Percentiles rank a stretch among this genome's conserved stretches.
Conservation (phyloP, 768 basidiomycete species). For the Porpolomopsis calyptriformis region DNA sequence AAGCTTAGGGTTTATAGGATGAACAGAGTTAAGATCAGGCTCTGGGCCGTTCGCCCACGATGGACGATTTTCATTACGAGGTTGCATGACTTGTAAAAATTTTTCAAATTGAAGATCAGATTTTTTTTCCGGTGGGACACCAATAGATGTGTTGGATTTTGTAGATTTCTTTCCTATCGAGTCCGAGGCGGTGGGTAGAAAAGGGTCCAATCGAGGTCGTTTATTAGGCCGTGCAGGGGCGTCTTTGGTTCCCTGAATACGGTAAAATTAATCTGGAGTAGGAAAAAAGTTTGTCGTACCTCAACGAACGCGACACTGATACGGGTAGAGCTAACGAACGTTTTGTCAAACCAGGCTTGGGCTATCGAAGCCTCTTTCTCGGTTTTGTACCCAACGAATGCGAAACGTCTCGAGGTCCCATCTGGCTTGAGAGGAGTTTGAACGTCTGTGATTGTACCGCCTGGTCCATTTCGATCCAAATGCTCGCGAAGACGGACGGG, state of each 20-base stretch:
- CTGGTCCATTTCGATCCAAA: conserved; percentile 52
- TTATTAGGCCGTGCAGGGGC: conserved; percentile 62
- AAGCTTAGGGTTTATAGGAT: conserved; percentile 4
- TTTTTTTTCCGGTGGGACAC: conserved; percentile 16
- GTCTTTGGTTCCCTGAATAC: conserved; percentile 50
- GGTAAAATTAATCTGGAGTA: conserved; percentile 6
- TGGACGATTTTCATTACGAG: conserved; percentile 43
- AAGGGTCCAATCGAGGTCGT: conserved; percentile 40
- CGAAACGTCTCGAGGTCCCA: conserved; percentile 79
- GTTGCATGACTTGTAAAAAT: conserved; percentile 69
- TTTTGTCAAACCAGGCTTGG: conserved; percentile 74
- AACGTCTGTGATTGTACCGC: conserved; percentile 73
- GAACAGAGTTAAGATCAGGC: conserved; percentile 9
- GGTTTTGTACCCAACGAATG: conserved; percentile 85
- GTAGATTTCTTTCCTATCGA: neutral
- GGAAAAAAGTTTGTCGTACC: conserved; percentile 39
- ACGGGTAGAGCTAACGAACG: conserved; percentile 71
- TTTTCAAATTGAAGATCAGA: conserved; percentile 43
- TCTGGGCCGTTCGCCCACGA: conserved; percentile 52
- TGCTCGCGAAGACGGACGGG: conserved; percentile 54
- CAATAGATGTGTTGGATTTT: conserved; percentile 4
- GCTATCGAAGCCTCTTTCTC: conserved; percentile 64
- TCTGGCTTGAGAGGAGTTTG: conserved; percentile 69
- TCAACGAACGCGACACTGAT: conserved; percentile 70
- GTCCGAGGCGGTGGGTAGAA: conserved; percentile 13